Base-by-base conservation (phyloP, 2,329 filamentous ascomycete species). In the Gnomoniopsis smithogilvyi region DNA sequence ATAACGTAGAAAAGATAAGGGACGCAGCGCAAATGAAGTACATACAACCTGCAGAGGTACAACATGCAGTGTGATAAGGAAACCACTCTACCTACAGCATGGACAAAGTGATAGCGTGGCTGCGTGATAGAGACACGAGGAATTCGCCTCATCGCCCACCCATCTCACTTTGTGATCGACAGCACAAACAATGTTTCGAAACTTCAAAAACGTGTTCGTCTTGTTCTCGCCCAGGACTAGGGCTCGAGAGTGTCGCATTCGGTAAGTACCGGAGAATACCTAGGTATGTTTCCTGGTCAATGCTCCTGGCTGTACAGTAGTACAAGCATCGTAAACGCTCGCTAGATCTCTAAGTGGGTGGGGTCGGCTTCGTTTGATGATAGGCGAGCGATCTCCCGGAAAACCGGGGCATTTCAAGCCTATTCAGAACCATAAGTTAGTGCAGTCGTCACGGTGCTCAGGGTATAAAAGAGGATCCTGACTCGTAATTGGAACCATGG, bases 361-460 rank as follows among this genome's bases (percentile, higher is more conserved):
- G 43, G 12, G 11, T 6, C 8, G n/a, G 19, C 8, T n/a, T 11
- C 14, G 43, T 6, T 6, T 11, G 11, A 46, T 10, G 19, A 46
- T 19, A 17, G 15, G 14, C 17, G 19, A 46, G 43, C 7, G 43
- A 46, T 46, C 43, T 19, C 19, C 43, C n/a, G 43, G n/a, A 21
- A 19, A 19, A 6, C 46, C 57, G 52, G 57, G 34, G 26, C 22
- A 49, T 56, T 52, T 52, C 48, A 56, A 60, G 53, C 34, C 53
- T 60, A 56, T 21, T 34, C n/a, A 38, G 8, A 53, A 52, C 38
- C 58, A 51, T 60, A 50, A 45, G 41, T 41, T 41, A 17, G 45
- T 41, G 46, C 10, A n/a, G n/a, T n/a, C n/a, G n/a, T n/a, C n/a
- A n/a, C n/a, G n/a, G n/a, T n/a, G n/a, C n/a, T 8, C 26, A 30